Base-by-base conservation (phyloP, 164 flowering plant genomes). In the Litsea cubeba region DNA sequence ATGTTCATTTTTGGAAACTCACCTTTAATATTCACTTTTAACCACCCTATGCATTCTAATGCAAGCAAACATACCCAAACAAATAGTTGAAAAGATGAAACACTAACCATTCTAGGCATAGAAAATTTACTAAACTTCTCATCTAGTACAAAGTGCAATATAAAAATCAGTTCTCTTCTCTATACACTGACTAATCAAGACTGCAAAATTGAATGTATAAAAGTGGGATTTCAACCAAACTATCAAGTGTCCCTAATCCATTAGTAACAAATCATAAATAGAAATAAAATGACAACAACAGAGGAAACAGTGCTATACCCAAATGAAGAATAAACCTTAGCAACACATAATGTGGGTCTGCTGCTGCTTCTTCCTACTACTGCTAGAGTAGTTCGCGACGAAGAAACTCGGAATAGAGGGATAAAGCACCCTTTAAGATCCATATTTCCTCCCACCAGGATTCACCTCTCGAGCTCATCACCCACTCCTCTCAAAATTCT, bases 261-360 rank as follows among this genome's bases (percentile, higher is more conserved):
- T 28, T 12, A n/a, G 10, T 17, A 67, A 35, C 11, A 22, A 62
- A 12, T 3, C 65, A 62, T 20, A 18, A 20, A 15, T 20, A 62
- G n/a, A 62, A 20, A 62, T 22, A 62, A 23, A 62, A 62, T 15
- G 35, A 30, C 46, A 40, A 40, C 46, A 10, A 63, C 26, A 63
- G 5, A n/a, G 65, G 65, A 63, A 63, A 3, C 22, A 58, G 26
- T 3, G 62, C 30, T 50, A 26, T 62, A 80, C 83, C 83, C 51
- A 12, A 75, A 75, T 12, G 74, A 75, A 64, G 80, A 72, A 25
- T 74, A 75, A 75, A 24, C 76, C 74, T 72, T 80, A 58, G 50
- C 67, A 17, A 58, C 35, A 71, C 79, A 60, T 15, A 73, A n/a
- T 26, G 65, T 22, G 1, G 71, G 40, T 1, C n/a, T 62, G 35